Percentiles rank a stretch among this genome's conserved stretches.
phyloP scores from a whole-genome alignment of 352 stramenopile genomes.

The Pythium periplocum region DNA sequence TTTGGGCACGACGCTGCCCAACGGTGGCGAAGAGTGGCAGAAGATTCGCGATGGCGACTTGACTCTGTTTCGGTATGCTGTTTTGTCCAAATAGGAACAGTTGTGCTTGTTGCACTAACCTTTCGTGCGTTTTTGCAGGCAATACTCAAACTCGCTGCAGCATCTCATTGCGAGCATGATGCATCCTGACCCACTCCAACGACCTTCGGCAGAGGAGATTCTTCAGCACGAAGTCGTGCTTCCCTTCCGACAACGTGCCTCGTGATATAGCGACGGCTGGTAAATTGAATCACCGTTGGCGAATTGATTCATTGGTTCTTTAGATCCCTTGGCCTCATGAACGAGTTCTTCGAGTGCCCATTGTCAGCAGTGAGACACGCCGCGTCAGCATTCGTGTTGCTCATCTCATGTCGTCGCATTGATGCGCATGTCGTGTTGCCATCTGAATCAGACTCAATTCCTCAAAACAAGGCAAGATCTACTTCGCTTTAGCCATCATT shows the following conservation, averaged over 20 bases:
- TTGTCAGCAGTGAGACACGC: too few species aligned
- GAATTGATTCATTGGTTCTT: too few species aligned
- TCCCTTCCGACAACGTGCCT: conserved; percentile 27
- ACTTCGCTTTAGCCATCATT: too few species aligned
- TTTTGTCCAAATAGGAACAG: neutral
- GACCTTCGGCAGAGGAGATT: conserved; percentile 77
- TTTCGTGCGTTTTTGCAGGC: conserved; percentile 20
- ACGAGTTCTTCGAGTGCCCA: too few species aligned
- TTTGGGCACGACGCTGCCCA: conserved; percentile 58
- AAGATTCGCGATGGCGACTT: conserved; percentile 83
- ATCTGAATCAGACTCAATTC: too few species aligned
- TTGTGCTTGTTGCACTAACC: neutral
- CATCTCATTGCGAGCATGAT: conserved; percentile 85
- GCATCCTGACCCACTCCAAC: conserved; percentile 80
- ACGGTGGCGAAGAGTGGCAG: conserved; percentile 79
- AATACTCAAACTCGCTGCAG: conserved; percentile 86
- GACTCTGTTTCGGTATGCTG: conserved; percentile 58
- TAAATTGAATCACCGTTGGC: neutral
- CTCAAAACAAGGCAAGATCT: too few species aligned
- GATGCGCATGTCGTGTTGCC: too few species aligned
- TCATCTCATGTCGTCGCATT: too few species aligned
- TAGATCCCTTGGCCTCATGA: too few species aligned
- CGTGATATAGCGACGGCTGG: neutral
- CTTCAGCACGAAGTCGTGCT: conserved; percentile 78
- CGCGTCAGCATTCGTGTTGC: too few species aligned